Conservation (phyloP, 495 filamentous ascomycete species). For the Pseudotulostoma volvatum region DNA sequence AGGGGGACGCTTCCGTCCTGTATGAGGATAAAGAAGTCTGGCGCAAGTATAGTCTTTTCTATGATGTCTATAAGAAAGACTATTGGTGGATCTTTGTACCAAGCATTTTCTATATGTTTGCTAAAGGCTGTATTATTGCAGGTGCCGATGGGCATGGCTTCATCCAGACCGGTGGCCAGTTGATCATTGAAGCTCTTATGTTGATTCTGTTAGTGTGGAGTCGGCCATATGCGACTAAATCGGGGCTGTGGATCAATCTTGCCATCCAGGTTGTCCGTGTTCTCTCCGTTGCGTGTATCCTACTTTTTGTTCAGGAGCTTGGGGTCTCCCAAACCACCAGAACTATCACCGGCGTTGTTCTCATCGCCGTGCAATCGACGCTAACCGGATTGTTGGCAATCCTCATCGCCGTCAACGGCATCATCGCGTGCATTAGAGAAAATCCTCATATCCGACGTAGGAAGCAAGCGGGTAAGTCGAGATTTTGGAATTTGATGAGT, state of each 20-base stretch:
- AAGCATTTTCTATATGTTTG: conserved; percentile 81
- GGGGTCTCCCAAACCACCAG: conserved; percentile 88
- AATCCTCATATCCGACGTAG: conserved; percentile 77
- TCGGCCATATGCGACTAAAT: conserved; percentile 69
- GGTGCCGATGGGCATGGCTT: conserved; percentile 77
- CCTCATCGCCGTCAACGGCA: conserved; percentile 76
- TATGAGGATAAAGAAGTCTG: conserved; percentile 85
- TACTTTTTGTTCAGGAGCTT: conserved; percentile 89
- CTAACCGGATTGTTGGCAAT: conserved; percentile 76
- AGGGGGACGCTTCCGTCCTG: conserved; percentile 57
- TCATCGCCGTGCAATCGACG: conserved; percentile 77
- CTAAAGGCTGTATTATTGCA: conserved; percentile 75
- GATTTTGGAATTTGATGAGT: neutral
- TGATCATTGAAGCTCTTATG: conserved; percentile 63
- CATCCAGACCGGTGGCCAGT: conserved; percentile 57
- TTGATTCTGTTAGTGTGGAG: conserved; percentile 61
- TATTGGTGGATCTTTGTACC: conserved; percentile 98
- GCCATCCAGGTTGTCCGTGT: conserved; percentile 90
- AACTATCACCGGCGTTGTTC: conserved; percentile 74
- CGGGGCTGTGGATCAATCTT: conserved; percentile 85
- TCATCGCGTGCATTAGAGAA: conserved; percentile 63
- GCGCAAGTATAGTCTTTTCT: conserved; percentile 93
- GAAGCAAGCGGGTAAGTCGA: conserved; percentile 65
- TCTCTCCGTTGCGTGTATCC: conserved; percentile 71
- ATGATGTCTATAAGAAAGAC: conserved; percentile 80